phyloP scores from a whole-genome alignment of 176 grass and related monocot species.

The Carex scoparia region DNA sequence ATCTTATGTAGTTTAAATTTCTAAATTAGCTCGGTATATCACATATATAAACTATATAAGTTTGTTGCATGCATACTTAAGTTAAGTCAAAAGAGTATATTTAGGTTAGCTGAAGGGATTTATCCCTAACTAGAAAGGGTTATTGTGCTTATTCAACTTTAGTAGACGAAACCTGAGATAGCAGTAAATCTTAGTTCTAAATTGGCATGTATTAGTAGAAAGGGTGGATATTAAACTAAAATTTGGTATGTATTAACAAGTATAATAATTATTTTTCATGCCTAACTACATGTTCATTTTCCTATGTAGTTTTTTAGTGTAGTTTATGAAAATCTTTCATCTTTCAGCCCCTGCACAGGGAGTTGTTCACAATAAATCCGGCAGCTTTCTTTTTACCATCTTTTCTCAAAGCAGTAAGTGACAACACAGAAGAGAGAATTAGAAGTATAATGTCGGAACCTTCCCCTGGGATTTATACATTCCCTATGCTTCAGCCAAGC shows the following conservation, averaged over 20 bases:
- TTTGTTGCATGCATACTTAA: neutral
- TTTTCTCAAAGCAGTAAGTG: conserved; percentile 72
- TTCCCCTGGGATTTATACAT: conserved; percentile 86
- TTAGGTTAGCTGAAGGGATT: neutral
- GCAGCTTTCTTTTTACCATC: conserved; percentile 71
- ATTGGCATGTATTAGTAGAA: neutral
- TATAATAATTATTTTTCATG: neutral
- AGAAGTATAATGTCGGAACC: conserved; percentile 76
- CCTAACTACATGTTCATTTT: neutral
- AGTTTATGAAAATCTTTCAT: neutral
- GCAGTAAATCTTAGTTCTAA: neutral
- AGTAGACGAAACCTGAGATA: neutral
- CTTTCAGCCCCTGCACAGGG: conserved; percentile 76
- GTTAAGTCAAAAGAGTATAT: neutral
- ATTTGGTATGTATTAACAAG: neutral
- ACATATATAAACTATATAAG: conserved; percentile 18
- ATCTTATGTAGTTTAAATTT: conserved; percentile 28
- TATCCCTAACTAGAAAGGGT: neutral
- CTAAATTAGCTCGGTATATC: conserved; percentile 3
- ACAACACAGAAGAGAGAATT: conserved; percentile 77
- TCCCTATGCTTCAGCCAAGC: conserved; percentile 78
- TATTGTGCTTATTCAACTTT: neutral
- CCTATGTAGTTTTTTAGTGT: neutral
- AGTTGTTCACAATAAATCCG: conserved; percentile 73
- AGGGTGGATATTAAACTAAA: conserved; percentile 1